Percentiles rank a stretch among this genome's conserved stretches.
phyloP scores from a whole-genome alignment of 352 stramenopile species.

The Pythium brachiatum region DNA sequence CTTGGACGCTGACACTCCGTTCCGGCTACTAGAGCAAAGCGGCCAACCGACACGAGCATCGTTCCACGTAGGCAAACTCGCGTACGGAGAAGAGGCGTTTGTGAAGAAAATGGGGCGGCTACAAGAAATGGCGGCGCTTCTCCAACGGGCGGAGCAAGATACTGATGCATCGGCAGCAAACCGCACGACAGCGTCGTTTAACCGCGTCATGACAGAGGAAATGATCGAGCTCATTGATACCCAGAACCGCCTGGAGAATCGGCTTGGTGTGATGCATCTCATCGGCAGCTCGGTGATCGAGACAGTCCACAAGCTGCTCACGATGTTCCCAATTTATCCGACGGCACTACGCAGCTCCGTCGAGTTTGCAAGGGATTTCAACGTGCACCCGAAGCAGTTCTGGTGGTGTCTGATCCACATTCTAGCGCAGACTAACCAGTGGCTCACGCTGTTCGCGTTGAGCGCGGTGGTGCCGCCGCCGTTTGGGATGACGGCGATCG shows the following conservation, averaged over 20 bases:
- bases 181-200: slow-evolving; percentile 36
- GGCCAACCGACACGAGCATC: slow-evolving; percentile 35
- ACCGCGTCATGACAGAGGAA: slow-evolving; percentile 49
- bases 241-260: slow-evolving; percentile 40
- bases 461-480: slow-evolving; percentile 33
- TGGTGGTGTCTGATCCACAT: slow-evolving; percentile 51
- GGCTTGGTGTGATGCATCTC: slow-evolving; percentile 35
- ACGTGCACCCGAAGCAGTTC: slow-evolving; percentile 49
- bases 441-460: slow-evolving; percentile 41
- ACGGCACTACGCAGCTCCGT: slow-evolving; percentile 37
- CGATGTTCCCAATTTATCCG: slow-evolving; percentile 39
- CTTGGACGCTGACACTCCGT: slow-evolving; percentile 29
- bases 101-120: slow-evolving; percentile 38
- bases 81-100: slow-evolving; percentile 45
- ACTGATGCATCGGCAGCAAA: neutral
- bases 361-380: slow-evolving; percentile 39
- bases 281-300: slow-evolving; percentile 53
- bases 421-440: slow-evolving; percentile 45
- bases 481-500: slow-evolving; percentile 42
- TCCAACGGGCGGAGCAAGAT: slow-evolving; percentile 18
- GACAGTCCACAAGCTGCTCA: slow-evolving; percentile 59
- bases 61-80: slow-evolving; percentile 37
- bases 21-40: slow-evolving; percentile 29
- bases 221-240: slow-evolving; percentile 42
- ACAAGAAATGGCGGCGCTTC: slow-evolving; percentile 34